Conservation (phyloP, 2,329 filamentous ascomycete genomes). For the Fusarium sp. region DNA sequence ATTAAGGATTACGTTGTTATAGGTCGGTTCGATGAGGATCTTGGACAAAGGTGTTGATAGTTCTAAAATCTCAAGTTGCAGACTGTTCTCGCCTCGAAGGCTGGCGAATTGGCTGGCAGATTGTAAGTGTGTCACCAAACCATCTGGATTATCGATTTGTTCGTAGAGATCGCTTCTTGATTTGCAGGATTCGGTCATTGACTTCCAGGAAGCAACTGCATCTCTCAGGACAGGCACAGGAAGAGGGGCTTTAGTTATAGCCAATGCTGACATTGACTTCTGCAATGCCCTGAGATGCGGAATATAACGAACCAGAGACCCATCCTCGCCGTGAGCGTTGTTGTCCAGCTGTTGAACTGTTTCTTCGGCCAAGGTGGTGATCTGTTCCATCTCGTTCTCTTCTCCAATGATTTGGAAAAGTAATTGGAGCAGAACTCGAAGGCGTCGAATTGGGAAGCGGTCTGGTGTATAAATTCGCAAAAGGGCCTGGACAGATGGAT, state of each 20-base stretch:
- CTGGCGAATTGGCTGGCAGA: conserved; percentile 63
- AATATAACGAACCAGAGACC: conserved; percentile 56
- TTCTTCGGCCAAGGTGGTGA: conserved; percentile 55
- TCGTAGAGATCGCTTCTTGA: conserved; percentile 55
- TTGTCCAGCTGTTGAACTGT: conserved; percentile 51
- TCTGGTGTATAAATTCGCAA: conserved; percentile 62
- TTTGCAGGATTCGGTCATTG: conserved; percentile 53
- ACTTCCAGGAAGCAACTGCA: conserved; percentile 58
- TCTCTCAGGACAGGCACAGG: conserved; percentile 48
- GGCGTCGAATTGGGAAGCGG: conserved; percentile 62
- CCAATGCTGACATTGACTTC: conserved; percentile 57
- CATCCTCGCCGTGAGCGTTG: conserved; percentile 58
- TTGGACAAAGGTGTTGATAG: conserved; percentile 57
- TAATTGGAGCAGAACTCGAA: conserved; percentile 63
- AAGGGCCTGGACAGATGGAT: conserved; percentile 59
- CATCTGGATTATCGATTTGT: conserved; percentile 61
- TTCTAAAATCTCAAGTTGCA: conserved; percentile 60
- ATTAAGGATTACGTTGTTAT: conserved; percentile 57
- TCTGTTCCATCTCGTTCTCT: conserved; percentile 51
- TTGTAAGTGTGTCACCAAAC: conserved; percentile 61
- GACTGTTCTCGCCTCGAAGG: conserved; percentile 60
- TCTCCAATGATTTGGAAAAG: conserved; percentile 61
- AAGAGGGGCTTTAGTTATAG: conserved; percentile 49
- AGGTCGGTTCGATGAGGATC: conserved; percentile 46
- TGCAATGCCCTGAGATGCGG: conserved; percentile 61